A percentile compares a stretch with the other conserved stretches of the same genome.
Conservation (phyloP, 345 rosid species). For the Brassica nigra region DNA sequence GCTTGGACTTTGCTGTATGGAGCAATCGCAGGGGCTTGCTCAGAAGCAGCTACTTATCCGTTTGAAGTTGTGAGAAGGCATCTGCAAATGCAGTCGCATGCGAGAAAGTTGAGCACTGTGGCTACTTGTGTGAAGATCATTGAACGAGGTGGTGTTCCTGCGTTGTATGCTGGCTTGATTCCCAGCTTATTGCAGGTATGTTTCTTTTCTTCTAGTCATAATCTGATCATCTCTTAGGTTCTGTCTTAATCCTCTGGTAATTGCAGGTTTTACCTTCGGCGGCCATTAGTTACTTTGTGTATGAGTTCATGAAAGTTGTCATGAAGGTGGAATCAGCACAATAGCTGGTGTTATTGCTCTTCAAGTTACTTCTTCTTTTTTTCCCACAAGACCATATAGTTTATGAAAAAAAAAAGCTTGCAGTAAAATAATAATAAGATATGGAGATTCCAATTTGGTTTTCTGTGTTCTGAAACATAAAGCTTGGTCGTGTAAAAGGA, state of each 20-base stretch:
- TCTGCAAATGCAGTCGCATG: conserved; percentile 68
- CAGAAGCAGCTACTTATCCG: conserved; percentile 75
- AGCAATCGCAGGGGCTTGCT: conserved; percentile 78
- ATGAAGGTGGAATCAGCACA: conserved; percentile 62
- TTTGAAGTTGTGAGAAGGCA: conserved; percentile 79
- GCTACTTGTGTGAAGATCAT: conserved; percentile 60
- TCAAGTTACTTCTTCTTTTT: conserved; percentile 6
- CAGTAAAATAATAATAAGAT: conserved; percentile 23
- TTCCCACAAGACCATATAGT: not conserved
- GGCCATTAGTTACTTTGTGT: conserved; percentile 76
- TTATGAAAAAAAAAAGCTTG: conserved; percentile 10
- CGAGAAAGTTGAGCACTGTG: conserved; percentile 58
- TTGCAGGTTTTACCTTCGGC: conserved; percentile 91
- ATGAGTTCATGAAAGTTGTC: conserved; percentile 85
- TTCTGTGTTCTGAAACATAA: conserved; percentile 39
- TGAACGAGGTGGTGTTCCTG: conserved; percentile 70
- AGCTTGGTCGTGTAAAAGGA: not conserved
- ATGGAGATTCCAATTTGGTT: conserved; percentile 50
- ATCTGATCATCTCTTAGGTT: not conserved
- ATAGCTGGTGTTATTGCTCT: conserved; percentile 20
- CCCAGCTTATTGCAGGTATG: conserved; percentile 68
- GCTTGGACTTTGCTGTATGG: conserved; percentile 71
- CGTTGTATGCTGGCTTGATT: conserved; percentile 68
- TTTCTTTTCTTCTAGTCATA: not conserved
- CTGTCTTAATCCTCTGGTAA: not conserved